Evolutionary conservation across 2,329 filamentous ascomycete genomes (phyloP).

Genomic region (Acrodontium crateriforme): DNA sequence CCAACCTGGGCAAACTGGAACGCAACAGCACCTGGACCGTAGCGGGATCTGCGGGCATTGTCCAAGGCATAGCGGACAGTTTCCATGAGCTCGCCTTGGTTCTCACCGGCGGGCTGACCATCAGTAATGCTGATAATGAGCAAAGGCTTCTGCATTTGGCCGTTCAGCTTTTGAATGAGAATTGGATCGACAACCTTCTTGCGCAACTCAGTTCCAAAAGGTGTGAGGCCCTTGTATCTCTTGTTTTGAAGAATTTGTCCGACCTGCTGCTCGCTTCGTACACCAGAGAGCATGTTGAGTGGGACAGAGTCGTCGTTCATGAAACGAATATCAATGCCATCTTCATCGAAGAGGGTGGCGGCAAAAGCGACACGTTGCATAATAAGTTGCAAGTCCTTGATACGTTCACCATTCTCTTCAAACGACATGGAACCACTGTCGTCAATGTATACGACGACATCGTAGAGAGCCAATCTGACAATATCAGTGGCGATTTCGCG

Average conservation of each 20-base stretch:
- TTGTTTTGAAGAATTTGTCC: conserved; percentile 43
- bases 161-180: conserved; percentile 39
- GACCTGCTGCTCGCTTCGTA: conserved; percentile 44
- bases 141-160: conserved; percentile 47
- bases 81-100: conserved; percentile 41
- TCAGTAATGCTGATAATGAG: conserved; percentile 54
- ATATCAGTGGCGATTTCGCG: conserved; percentile 49
- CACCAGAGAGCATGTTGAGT: conserved; percentile 37
- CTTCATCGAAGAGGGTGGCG: conserved; percentile 54
- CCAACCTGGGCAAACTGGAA: conserved; percentile 60
- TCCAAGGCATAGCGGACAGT: conserved; percentile 42
- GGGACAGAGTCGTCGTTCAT: conserved; percentile 47
- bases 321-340: conserved; percentile 54
- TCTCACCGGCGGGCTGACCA: conserved; percentile 51
- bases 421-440: conserved; percentile 59
- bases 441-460: conserved; percentile 51
- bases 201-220: conserved; percentile 48
- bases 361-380: conserved; percentile 49
- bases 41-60: conserved; percentile 36
- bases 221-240: conserved; percentile 52
- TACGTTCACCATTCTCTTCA: conserved; percentile 51
- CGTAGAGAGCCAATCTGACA: conserved; percentile 48
- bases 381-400: conserved; percentile 52
- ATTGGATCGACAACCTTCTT: conserved; percentile 51
- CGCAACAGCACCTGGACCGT: conserved; percentile 42